phyloP scores from a whole-genome alignment of 768 basidiomycete genomes.

The Termitomyces sp. region DNA sequence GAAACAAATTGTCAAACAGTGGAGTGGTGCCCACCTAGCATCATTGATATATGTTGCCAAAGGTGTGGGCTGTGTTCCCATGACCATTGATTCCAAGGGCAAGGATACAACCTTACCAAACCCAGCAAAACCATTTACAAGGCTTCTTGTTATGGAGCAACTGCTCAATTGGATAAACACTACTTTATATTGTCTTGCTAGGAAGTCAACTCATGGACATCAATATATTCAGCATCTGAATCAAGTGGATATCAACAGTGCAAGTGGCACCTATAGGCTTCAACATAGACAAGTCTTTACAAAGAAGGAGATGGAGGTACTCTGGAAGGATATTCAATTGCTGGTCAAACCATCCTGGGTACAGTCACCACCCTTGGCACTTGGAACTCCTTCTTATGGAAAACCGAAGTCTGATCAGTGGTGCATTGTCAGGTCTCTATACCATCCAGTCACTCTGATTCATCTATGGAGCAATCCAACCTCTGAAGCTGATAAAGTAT shows the following conservation, averaged over 20 bases:
- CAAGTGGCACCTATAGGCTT: background rate
- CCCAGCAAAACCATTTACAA: background rate
- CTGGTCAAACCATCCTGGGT: slow-evolving; percentile 21
- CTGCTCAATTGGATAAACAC: background rate
- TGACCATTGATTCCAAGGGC: no score
- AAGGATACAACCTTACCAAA: background rate
- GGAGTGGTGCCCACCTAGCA: background rate
- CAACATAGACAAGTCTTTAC: background rate
- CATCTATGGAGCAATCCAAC: slow-evolving; percentile 26
- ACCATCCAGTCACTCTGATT: slow-evolving; percentile 31
- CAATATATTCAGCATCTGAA: no score
- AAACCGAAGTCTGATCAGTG: slow-evolving; percentile 31
- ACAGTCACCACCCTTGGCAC: slow-evolving; percentile 18
- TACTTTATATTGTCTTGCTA: no score
- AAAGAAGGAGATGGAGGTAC: slow-evolving; percentile 1
- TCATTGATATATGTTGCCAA: background rate
- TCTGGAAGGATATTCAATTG: slow-evolving; percentile 7
- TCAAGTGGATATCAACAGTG: no score
- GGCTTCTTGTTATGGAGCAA: background rate
- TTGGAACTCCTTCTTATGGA: slow-evolving; percentile 11
- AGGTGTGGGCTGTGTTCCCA: no score
- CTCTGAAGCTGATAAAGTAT: background rate
- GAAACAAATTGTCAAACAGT: background rate
- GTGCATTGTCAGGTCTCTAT: slow-evolving; percentile 26
- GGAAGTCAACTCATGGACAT: no score